Evolutionary conservation across 352 stramenopile genomes (phyloP).

Genomic region (Globisporangium cystogenes): DNA sequence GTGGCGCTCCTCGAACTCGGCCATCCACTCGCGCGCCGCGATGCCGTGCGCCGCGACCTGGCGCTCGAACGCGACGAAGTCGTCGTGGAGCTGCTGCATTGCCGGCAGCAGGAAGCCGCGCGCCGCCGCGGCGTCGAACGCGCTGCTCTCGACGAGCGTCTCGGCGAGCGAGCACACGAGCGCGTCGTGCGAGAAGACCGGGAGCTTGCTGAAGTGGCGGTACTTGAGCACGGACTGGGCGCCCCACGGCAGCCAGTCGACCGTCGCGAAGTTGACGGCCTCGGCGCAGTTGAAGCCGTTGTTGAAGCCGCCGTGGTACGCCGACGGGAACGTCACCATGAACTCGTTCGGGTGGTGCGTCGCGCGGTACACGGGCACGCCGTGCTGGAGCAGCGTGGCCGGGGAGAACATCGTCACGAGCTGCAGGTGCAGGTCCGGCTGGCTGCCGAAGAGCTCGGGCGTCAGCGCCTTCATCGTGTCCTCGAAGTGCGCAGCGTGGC

Average conservation of each 20-base stretch:
- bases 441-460: conserved; percentile 92
- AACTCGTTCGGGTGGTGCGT: conserved; percentile 96
- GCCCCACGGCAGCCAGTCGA: conserved; percentile 87
- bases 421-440: conserved; percentile 95
- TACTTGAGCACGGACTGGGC: conserved; percentile 71
- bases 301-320: conserved; percentile 98
- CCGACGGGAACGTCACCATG: conserved; percentile 97
- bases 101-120: conserved; percentile 54
- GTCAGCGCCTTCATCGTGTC: conserved; percentile 89
- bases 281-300: conserved; percentile 94
- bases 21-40: conserved; percentile 44
- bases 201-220: conserved; percentile 69
- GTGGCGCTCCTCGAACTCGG: conserved; percentile 33
- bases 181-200: conserved; percentile 85
- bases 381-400: conserved; percentile 61
- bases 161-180: conserved; percentile 74
- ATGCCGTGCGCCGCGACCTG: conserved; percentile 26
- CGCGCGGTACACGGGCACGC: conserved; percentile 93
- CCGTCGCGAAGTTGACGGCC: conserved; percentile 88
- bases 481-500: conserved; percentile 89
- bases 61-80: conserved; percentile 48
- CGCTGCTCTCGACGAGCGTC: conserved; percentile 46
- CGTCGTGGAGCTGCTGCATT: conserved; percentile 49
- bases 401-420: conserved; percentile 86
- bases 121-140: conserved; percentile 44